Percentiles rank a stretch among this genome's conserved stretches.
These are phyloP conservation scores for Komagataella populi DNA, from an alignment of 805 yeast genomes.

Conservation along the genomic window DNA sequence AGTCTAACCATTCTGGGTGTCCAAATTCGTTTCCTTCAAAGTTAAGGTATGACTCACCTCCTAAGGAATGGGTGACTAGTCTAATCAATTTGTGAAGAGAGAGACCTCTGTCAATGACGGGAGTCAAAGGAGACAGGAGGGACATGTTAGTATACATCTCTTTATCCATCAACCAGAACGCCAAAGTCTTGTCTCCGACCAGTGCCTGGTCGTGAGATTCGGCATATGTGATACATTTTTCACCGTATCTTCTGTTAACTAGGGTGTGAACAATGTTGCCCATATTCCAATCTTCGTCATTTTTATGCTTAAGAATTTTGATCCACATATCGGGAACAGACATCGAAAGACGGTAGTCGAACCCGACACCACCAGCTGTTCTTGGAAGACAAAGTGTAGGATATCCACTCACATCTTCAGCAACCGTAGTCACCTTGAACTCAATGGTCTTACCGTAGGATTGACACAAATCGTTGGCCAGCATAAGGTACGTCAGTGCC, in stretches of 20 bases:
- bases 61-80: constrained; percentile 75
- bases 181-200: constrained; percentile 93
- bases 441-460: constrained; percentile 30
- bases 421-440: constrained; percentile 48
- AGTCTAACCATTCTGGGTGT: constrained; percentile 98
- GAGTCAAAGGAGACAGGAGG: constrained; percentile 53
- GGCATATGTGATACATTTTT: constrained; percentile 81
- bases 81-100: constrained; percentile 87
- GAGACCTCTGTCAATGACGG: constrained; percentile 77
- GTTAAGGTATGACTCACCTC: constrained; percentile 93
- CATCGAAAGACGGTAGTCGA: constrained; percentile 90
- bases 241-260: constrained; percentile 79
- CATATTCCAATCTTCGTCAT: constrained; percentile 88
- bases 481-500: constrained; percentile 74
- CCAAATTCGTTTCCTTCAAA: constrained; percentile 98
- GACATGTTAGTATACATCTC: constrained; percentile 98
- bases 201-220: constrained; percentile 97
- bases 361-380: constrained; percentile 75
- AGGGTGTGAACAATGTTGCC: constrained; percentile 68
- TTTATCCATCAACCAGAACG: constrained; percentile 97
- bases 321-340: constrained; percentile 99
- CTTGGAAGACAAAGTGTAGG: constrained; percentile 83
- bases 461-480: constrained; percentile 72
- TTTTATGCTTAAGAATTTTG: constrained; percentile 69
- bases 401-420: constrained; percentile 96